Evolutionary conservation across 2,329 filamentous ascomycete species (phyloP), one percentile per base, ranked within the genome.

Genomic region (Aspergillus ochraceoroseus): DNA sequence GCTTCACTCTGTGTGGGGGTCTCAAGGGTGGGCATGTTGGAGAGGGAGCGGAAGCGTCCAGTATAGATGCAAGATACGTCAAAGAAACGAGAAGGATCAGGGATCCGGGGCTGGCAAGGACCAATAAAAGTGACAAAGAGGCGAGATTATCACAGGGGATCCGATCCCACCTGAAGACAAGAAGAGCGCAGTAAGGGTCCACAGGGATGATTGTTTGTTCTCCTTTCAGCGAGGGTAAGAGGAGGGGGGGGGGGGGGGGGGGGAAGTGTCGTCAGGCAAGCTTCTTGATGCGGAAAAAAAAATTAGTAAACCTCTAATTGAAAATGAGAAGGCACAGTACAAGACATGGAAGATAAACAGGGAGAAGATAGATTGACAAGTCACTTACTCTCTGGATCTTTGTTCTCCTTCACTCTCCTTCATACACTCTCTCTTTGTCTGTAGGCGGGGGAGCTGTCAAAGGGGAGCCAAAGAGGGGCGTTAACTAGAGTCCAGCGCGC

Each of bases 1-100:
- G 65, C 59, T 45, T 66, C 64, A 36, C 60, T 64, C 36, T 51
- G 42, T 7, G 52, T 43, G 36, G 56, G 47, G 39, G 54, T 54
- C 41, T 67, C 62, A 33, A 58, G 44, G 15, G 58, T 55, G 38
- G 63, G 57, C 65, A 68, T 68, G 12, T 19, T 44, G 38, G 25
- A 25, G 23, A 27, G 9, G 9, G 41, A 31, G 29, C 28, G 19
- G 27, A 31, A 11, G 32, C n/a, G 26, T 30, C 25, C 18, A 17
- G 26, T 27, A 41, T 32, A 25, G 19, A 38, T 31, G 20, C 17
- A 36, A 22, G 30, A 20, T 9, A 22, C 11, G 18, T 23, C 18
- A 32, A 30, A 19, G 26, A 22, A 28, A 12, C 9, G n/a, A 11
- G 22, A 28, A 18, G 15, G 22, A 39, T n/a, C 28, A 28, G 19